Conservation (phyloP, 2,329 filamentous ascomycete species). For the Aureobasidium uvarum region DNA sequence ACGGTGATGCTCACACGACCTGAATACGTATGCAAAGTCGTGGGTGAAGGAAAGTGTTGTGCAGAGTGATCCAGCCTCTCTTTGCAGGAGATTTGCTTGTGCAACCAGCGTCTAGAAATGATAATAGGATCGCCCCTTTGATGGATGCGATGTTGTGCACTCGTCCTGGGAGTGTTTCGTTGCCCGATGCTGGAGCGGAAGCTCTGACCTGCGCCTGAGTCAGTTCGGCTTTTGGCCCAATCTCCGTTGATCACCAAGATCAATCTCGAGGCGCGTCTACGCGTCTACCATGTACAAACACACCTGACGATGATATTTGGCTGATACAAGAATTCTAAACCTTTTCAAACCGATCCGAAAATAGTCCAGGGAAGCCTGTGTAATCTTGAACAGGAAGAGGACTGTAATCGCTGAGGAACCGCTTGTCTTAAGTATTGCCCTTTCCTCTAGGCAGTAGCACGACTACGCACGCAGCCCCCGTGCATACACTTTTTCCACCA, state of each 20-base stretch:
- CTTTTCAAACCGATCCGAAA: background rate
- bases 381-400: background rate
- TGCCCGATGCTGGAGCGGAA: slow-evolving; percentile 16
- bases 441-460: slow-evolving; percentile 24
- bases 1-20: slow-evolving; percentile 21
- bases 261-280: slow-evolving; percentile 4
- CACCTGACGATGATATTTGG: background rate
- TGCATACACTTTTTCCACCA: slow-evolving; percentile 6
- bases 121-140: slow-evolving; percentile 19
- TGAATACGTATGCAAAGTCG: background rate
- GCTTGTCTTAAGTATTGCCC: background rate
- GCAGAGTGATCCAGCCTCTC: background rate
- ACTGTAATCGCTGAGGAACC: background rate
- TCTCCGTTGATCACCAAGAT: slow-evolving; percentile 7
- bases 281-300: slow-evolving; percentile 10
- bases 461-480: slow-evolving; percentile 23
- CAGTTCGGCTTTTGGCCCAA: slow-evolving; percentile 14
- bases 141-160: slow-evolving; percentile 17
- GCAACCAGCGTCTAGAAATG: slow-evolving; percentile 2
- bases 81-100: background rate
- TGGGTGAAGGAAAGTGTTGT: background rate
- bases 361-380: background rate
- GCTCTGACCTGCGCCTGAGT: slow-evolving; percentile 15
- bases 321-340: background rate
- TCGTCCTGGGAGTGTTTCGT: slow-evolving; percentile 11